Evolutionary conservation across 2,329 filamentous ascomycete genomes (phyloP).

Genomic region (Mollisia scopiformis): DNA sequence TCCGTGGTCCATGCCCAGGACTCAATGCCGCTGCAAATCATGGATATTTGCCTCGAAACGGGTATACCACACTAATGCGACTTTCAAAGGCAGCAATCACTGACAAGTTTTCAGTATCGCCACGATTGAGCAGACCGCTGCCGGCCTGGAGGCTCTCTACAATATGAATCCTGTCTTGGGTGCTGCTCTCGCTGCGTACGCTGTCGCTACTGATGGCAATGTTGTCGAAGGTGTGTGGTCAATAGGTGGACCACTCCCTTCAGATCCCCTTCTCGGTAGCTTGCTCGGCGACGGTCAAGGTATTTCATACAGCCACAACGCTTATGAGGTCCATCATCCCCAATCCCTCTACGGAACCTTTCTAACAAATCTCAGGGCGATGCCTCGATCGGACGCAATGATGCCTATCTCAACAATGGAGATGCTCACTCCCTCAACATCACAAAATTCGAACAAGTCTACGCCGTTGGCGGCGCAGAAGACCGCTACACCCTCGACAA

Average conservation of each 20-base stretch:
- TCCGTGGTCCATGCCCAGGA: slow-evolving; percentile 24
- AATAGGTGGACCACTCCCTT: slow-evolving; percentile 8
- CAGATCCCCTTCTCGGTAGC: not conserved
- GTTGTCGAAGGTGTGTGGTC: slow-evolving; percentile 2
- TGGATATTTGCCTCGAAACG: slow-evolving; percentile 36
- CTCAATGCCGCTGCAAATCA: slow-evolving; percentile 44
- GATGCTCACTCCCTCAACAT: slow-evolving; percentile 6
- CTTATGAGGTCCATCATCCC: not conserved
- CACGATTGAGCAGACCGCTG: slow-evolving; percentile 1
- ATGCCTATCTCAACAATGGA: slow-evolving; percentile 8
- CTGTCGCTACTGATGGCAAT: not conserved
- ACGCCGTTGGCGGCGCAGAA: not conserved
- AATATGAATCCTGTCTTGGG: slow-evolving; percentile 1
- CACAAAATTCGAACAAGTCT: slow-evolving; percentile 4
- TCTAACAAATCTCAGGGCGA: not conserved
- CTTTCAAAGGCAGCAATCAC: no score
- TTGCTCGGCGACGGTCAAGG: not conserved
- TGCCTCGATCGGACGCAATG: not conserved
- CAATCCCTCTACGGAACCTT: no score
- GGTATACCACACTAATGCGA: not conserved
- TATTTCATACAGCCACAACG: slow-evolving; percentile 6
- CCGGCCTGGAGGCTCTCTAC: not conserved
- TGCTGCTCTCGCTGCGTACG: not conserved
- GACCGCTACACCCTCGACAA: slow-evolving; percentile 8
- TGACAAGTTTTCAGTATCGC: not conserved